A percentile compares a stretch with the other conserved stretches of the same genome.
Evolutionary conservation across 2,329 filamentous ascomycete species (phyloP).

Genomic region (Sclerotinia glacialis): DNA sequence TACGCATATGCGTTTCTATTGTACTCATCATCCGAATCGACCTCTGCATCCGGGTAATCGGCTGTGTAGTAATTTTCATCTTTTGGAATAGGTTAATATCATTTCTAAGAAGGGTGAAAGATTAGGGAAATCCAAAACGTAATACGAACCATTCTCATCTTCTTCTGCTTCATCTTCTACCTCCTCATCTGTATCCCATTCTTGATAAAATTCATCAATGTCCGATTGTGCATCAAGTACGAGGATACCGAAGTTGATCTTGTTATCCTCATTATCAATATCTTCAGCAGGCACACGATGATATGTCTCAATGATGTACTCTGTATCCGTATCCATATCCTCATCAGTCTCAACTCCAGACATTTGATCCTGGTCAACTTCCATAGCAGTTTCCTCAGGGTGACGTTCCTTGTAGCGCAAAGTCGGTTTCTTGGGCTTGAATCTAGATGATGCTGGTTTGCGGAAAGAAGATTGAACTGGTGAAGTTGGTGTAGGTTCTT

Average conservation of each 20-base stretch:
- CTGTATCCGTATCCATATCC: constrained; percentile 50
- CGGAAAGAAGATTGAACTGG: constrained; percentile 19
- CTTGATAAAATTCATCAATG: constrained; percentile 57
- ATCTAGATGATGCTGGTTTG: constrained; percentile 41
- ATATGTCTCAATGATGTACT: constrained; percentile 65
- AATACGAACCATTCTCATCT: constrained; percentile 58
- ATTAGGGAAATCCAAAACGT: neutral
- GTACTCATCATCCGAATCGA: constrained; percentile 68
- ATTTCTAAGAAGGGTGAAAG: neutral
- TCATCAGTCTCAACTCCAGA: constrained; percentile 44
- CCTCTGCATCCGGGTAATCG: constrained; percentile 78
- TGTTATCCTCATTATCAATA: constrained; percentile 47
- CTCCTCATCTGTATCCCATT: constrained; percentile 58
- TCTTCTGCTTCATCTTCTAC: constrained; percentile 63
- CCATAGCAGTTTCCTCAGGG: constrained; percentile 42
- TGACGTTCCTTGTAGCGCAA: constrained; percentile 57
- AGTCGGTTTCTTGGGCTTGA: constrained; percentile 55
- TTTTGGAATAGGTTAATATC: constrained; percentile 37
- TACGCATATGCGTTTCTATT: constrained; percentile 55
- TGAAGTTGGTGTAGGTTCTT: constrained; percentile 22
- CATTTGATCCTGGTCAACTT: constrained; percentile 31
- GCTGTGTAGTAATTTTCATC: constrained; percentile 77
- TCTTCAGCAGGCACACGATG: constrained; percentile 60
- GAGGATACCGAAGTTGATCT: constrained; percentile 47
- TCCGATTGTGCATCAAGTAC: constrained; percentile 39